Conservation (phyloP, 768 basidiomycete species). For the Termitomyces titanicus region DNA sequence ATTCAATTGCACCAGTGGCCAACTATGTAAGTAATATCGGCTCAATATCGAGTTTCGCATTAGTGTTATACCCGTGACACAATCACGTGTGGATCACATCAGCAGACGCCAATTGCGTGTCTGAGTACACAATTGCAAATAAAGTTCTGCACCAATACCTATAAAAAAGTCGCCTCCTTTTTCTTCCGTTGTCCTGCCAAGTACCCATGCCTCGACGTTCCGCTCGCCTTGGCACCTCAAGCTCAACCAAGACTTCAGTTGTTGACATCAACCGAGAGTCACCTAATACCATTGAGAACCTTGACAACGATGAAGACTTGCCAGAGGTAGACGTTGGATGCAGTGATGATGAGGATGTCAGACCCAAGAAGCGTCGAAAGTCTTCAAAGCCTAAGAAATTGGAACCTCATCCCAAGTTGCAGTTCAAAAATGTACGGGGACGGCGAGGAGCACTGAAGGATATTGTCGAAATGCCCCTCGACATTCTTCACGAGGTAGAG, state of each 20-base stretch:
- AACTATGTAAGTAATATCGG: no score
- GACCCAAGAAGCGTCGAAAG: neutral
- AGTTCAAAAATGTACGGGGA: conserved; percentile 5
- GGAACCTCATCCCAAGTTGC: neutral
- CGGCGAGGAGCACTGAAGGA: conserved; percentile 14
- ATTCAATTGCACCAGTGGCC: no score
- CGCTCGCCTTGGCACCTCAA: neutral
- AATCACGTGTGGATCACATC: no score
- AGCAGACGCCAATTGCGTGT: no score
- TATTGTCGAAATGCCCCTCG: conserved; percentile 29
- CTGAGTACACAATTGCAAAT: no score
- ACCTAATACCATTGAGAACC: no score
- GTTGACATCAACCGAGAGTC: neutral
- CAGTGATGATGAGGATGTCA: neutral
- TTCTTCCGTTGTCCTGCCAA: no score
- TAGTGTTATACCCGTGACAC: no score
- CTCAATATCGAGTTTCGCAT: no score
- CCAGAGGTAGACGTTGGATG: neutral
- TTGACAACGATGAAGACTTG: neutral
- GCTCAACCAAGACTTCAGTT: no score
- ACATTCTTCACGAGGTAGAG: conserved; percentile 25
- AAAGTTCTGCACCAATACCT: no score
- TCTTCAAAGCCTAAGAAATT: neutral
- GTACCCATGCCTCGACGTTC: neutral
- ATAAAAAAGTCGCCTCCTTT: no score